Base-by-base conservation (phyloP, 1,284 basidiomycete species). In the Xerocomus nothofagi region DNA sequence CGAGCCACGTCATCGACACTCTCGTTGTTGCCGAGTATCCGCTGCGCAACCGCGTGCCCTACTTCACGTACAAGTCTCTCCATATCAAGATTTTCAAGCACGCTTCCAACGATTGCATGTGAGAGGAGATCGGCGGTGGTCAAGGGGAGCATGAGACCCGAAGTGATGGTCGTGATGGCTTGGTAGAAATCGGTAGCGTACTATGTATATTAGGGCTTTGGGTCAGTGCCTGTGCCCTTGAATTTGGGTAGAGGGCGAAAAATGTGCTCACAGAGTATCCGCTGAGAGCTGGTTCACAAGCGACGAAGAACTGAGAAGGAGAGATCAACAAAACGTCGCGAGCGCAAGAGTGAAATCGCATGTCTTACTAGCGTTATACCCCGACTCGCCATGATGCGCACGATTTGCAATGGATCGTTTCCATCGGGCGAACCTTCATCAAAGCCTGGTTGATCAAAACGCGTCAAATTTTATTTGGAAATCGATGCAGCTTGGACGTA, bases 41-140 rank as follows among this genome's bases (percentile, higher is more conserved):
- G 83, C 58, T 94, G 84, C 5, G 94, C 93, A 15, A 99, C 95
- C 5, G 93, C 94, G 55, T 89, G 80, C 6, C 94, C 94, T 43
- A 98, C 91, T 71, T 98, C 94, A 37, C 86, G 82, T 52, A 99
- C 93, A 39, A 99, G 80, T 33, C 95, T 84, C 63, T 99, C 97
- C 89, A 99, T 95, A 69, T 99, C 96, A 61, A 99, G 86, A 62
- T 98, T 98, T 73, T 99, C 96, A 21, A 98, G 80, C 26, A 98
- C 96, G 60, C 92, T 93, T 20, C 93, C 96, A 47, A 97, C 92
- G 56, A 99, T 99, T 30, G 96, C 97, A 66, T 97, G 93, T n/a
- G 95, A 86, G 37, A 99, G 82, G 23, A 98, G 81, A 66, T 94
- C 91, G 26, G 96, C 97, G 14, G 94, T 98, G 5, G 95, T 98